phyloP scores from a whole-genome alignment of 805 yeast species.

The Huiozyma sinensis region DNA sequence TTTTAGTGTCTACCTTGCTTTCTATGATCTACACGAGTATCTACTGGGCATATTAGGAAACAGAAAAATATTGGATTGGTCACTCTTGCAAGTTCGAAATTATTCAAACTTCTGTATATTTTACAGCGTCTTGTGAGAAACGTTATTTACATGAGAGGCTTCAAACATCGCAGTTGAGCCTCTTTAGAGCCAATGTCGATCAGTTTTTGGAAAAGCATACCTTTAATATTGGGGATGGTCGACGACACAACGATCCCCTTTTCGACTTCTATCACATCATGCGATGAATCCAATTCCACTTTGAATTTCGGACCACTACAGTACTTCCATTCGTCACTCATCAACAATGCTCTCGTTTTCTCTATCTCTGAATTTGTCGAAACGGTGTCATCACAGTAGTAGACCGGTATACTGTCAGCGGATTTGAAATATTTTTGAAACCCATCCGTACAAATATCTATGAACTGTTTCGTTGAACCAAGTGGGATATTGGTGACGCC shows the following conservation, averaged over 20 bases:
- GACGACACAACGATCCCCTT: neutral
- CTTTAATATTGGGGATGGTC: neutral
- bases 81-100: too few species aligned
- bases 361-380: constrained; percentile 32
- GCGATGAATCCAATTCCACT: constrained; percentile 32
- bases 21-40: too few species aligned
- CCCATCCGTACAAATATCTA: constrained; percentile 21
- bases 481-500: constrained; percentile 65
- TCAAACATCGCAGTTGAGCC: too few species aligned
- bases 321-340: constrained; percentile 63
- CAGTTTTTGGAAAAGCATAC: neutral
- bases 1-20: too few species aligned
- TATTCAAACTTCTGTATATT: too few species aligned
- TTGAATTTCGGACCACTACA: constrained; percentile 70
- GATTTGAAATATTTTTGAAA: constrained; percentile 10
- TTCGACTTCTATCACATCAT: neutral
- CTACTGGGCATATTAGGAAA: too few species aligned
- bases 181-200: too few species aligned
- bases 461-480: constrained; percentile 20
- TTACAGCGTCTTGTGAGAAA: too few species aligned
- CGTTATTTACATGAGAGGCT: too few species aligned
- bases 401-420: constrained; percentile 23
- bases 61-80: too few species aligned
- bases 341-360: constrained; percentile 33
- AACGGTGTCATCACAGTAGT: constrained; percentile 19